These are phyloP conservation scores for Lipomyces sp. DNA, from an alignment of 805 yeast species.

Conservation along the genomic window DNA sequence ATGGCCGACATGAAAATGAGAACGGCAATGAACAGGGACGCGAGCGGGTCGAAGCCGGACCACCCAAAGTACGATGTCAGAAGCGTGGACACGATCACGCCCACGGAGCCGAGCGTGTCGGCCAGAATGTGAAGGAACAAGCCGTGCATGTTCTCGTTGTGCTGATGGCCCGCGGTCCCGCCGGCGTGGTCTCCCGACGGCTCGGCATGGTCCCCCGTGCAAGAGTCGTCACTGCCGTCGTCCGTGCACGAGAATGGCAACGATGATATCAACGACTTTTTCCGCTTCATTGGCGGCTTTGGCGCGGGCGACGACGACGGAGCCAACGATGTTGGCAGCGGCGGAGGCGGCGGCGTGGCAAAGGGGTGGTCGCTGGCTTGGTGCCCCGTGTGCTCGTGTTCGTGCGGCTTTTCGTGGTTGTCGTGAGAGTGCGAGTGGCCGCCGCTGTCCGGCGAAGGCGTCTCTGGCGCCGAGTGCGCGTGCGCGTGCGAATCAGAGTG, in stretches of 20 bases:
- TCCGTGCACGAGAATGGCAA: background rate
- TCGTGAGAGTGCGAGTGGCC: background rate
- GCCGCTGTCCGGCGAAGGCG: no score
- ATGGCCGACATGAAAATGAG: conserved; percentile 77
- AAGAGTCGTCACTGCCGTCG: conserved; percentile 21
- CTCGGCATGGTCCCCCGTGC: conserved; percentile 13
- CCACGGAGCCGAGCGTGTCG: conserved; percentile 94
- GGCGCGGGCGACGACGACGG: background rate
- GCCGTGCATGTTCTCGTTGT: conserved; percentile 84
- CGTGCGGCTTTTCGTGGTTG: background rate
- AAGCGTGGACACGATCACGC: conserved; percentile 88
- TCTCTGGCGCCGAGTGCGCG: background rate
- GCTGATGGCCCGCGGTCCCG: conserved; percentile 25
- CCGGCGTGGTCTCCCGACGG: conserved; percentile 1
- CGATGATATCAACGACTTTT: background rate
- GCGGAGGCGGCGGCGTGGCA: background rate
- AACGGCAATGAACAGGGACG: conserved; percentile 80
- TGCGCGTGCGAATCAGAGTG: conserved; percentile 30
- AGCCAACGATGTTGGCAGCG: background rate
- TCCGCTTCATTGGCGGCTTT: background rate
- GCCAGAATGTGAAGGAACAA: conserved; percentile 91
- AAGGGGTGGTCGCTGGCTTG: conserved; percentile 1
- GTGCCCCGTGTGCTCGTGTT: conserved; percentile 28
- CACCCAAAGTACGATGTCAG: conserved; percentile 67
- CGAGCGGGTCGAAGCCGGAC: conserved; percentile 87